phyloP scores from a whole-genome alignment of 257 asterid species.

The Solanum medicagineum region DNA sequence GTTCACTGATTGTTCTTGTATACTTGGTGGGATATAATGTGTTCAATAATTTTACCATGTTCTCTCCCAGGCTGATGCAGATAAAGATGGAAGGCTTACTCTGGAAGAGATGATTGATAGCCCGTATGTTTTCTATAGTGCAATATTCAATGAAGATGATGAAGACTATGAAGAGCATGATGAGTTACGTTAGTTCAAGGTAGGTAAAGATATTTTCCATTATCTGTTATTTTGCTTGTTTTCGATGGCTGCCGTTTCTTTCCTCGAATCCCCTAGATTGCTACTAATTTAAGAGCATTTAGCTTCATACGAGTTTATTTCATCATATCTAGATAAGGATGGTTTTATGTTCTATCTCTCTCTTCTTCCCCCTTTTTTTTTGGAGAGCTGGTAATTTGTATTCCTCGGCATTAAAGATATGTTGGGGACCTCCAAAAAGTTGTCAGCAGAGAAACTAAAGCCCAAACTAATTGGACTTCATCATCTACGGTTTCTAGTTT shows the following conservation, averaged over 20 bases:
- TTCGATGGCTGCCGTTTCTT: background rate
- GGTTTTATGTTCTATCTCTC: background rate
- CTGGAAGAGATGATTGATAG: constrained; percentile 77
- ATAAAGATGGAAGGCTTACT: constrained; percentile 75
- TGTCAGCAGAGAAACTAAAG: background rate
- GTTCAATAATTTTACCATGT: background rate
- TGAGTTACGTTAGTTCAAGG: constrained; percentile 53
- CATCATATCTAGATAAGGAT: background rate
- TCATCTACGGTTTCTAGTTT: background rate
- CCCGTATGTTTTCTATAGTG: constrained; percentile 87
- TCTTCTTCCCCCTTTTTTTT: background rate
- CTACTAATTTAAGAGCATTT: background rate
- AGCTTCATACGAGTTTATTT: background rate
- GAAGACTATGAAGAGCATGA: constrained; percentile 67
- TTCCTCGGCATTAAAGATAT: background rate
- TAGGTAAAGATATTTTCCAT: background rate
- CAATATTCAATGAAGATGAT: constrained; percentile 75
- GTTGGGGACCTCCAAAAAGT: background rate
- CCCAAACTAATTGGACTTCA: background rate
- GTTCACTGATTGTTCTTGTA: background rate
- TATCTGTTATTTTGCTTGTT: background rate
- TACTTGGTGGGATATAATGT: background rate
- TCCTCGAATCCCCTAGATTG: background rate
- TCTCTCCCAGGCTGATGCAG: constrained; percentile 66
- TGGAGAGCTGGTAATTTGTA: background rate